Evolutionary conservation across 2,329 filamentous ascomycete genomes (phyloP).

Genomic region (Fusarium bactridioides): DNA sequence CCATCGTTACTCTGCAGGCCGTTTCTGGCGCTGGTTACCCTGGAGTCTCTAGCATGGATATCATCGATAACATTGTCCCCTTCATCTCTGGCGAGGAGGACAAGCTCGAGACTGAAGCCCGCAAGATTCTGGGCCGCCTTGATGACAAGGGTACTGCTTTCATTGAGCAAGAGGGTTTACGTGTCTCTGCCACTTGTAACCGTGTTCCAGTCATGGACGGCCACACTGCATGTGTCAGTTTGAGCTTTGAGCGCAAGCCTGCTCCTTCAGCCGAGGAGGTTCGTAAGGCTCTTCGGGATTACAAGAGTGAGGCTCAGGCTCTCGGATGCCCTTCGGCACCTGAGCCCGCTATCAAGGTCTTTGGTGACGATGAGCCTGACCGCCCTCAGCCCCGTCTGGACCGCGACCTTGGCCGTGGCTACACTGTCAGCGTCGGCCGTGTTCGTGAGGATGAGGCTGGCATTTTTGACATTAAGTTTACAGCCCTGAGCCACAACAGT

Average conservation of each 20-base stretch:
- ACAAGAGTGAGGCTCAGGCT: constrained; percentile 81
- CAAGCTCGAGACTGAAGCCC: constrained; percentile 93
- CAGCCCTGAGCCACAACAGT: constrained; percentile 85
- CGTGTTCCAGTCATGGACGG: constrained; percentile 95
- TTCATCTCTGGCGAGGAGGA: constrained; percentile 95
- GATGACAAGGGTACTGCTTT: constrained; percentile 78
- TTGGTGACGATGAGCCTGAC: constrained; percentile 78
- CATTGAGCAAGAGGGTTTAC: constrained; percentile 75
- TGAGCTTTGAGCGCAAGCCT: constrained; percentile 80
- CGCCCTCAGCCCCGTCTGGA: constrained; percentile 92
- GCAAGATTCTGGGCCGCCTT: constrained; percentile 87
- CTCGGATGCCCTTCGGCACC: constrained; percentile 91
- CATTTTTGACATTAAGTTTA: constrained; percentile 95
- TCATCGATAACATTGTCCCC: constrained; percentile 94
- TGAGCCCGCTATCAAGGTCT: constrained; percentile 80
- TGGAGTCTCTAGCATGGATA: constrained; percentile 91
- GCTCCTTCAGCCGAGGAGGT: constrained; percentile 79
- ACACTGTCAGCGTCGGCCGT: constrained; percentile 89
- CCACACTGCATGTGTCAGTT: constrained; percentile 91
- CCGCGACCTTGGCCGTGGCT: constrained; percentile 83
- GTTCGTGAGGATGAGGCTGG: constrained; percentile 86
- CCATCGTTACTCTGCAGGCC: constrained; percentile 93
- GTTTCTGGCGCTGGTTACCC: constrained; percentile 93
- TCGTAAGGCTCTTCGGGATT: constrained; percentile 79
- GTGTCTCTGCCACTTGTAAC: constrained; percentile 88